Evolutionary conservation across 805 yeast species (phyloP).

Genomic region (Pichia californica): DNA sequence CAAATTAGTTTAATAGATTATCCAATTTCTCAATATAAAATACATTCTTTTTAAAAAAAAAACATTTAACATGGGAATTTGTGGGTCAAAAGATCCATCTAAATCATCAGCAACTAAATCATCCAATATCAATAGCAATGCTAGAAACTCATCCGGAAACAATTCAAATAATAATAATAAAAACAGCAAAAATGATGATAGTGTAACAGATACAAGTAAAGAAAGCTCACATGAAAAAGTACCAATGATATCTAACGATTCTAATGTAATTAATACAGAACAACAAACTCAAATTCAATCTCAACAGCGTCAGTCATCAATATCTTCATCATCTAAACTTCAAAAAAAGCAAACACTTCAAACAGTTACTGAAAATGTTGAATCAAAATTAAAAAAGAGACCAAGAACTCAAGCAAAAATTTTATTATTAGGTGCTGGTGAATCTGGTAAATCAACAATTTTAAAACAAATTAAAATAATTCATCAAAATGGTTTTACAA

Average conservation of each 20-base stretch:
- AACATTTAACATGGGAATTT: slow-evolving; percentile 11
- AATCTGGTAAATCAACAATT: slow-evolving; percentile 74
- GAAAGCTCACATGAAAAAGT: too few species aligned
- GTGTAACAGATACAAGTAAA: too few species aligned
- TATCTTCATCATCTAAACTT: not conserved
- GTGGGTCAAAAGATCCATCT: slow-evolving; percentile 16
- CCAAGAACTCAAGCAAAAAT: slow-evolving; percentile 55
- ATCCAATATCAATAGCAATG: not conserved
- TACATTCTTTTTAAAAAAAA: too few species aligned
- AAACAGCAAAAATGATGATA: not conserved
- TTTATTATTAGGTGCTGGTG: slow-evolving; percentile 81
- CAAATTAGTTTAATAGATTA: too few species aligned
- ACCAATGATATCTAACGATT: not conserved
- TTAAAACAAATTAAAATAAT: slow-evolving; percentile 77
- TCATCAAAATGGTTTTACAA: slow-evolving; percentile 63
- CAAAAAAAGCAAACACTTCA: slow-evolving; percentile 7
- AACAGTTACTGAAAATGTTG: slow-evolving; percentile 9
- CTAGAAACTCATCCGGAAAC: too few species aligned
- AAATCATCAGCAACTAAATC: not conserved
- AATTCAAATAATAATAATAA: not conserved
- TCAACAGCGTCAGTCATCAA: not conserved
- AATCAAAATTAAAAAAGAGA: not conserved
- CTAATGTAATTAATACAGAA: not conserved
- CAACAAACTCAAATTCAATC: not conserved
- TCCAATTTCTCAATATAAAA: too few species aligned